Base-by-base conservation (phyloP, 345 rosid genomes). In the Carallia pectinifolia region DNA sequence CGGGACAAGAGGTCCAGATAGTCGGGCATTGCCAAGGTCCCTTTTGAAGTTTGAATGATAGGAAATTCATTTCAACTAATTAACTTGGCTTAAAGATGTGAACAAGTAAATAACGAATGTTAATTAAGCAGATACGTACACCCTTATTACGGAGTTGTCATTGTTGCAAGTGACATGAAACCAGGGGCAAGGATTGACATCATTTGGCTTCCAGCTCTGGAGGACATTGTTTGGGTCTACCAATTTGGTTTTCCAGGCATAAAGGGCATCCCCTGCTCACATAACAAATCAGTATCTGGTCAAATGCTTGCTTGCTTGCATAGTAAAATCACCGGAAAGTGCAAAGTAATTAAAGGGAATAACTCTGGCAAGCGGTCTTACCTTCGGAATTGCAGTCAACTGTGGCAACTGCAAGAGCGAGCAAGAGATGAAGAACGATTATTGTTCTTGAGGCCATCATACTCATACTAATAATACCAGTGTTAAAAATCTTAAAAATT, bases 111-210 rank as follows among this genome's bases (percentile, higher is more conserved):
- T 40, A 6, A 62, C 52, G 15, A 1, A 2, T 6, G 13, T 31
- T 7, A 34, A 19, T 31, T 7, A 34, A 6, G 36, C 40, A 7
- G 23, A 23, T 38, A 76, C 85, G 27, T 73, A 82, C 86, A 86
- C 48, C 54, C 90, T 67, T 6, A 7, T 0, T 23, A 84, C 62
- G 7, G 47, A 39, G 73, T 84, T 77, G 0, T 79, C 0, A 18
- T 0, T 0, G 74, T 84, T 76, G 76, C 90, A 84, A 17, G 81
- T 77, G 58, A 86, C 37, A 6, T 82, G 90, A 53, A 38, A 37
- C 88, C 88, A 81, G 39, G 74, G n/a, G 71, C 88, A 86, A 7
- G 90, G 88, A 34, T 86, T 82, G 18, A 65, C 48, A 16, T 75
- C 40, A 0, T 81, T 76, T 9, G 83, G 82, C 65, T 87, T 78